phyloP scores from a whole-genome alignment of 257 asterid genomes.

The Salvia rosmarinus region DNA sequence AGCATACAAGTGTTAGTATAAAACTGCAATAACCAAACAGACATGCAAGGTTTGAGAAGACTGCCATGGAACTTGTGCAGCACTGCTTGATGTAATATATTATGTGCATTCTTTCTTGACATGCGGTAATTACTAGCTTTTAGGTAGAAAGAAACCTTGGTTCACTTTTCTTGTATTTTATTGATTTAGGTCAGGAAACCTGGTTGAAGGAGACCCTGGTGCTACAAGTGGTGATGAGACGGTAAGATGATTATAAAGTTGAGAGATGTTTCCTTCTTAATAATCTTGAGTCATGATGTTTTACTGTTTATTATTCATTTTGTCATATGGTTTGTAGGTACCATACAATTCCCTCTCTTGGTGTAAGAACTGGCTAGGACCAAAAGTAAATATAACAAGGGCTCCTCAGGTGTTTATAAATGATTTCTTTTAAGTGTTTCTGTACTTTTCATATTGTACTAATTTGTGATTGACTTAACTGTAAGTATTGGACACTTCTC shows the following conservation, averaged over 20 bases:
- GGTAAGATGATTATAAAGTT: conserved; percentile 53
- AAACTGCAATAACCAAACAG: conserved; percentile 12
- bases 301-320: conserved; percentile 10
- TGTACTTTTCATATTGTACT: background rate
- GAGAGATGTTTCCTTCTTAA: conserved; percentile 23
- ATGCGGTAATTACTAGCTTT: conserved; percentile 15
- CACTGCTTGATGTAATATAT: conserved; percentile 24
- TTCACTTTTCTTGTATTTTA: conserved; percentile 34
- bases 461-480: conserved; percentile 17
- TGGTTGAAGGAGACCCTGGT: conserved; percentile 90
- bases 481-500: conserved; percentile 22
- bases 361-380: conserved; percentile 99
- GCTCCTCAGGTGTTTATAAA: conserved; percentile 79
- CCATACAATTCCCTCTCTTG: conserved; percentile 96
- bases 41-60: conserved; percentile 23
- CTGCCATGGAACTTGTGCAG: conserved; percentile 21
- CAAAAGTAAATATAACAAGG: conserved; percentile 91
- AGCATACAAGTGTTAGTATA: conserved; percentile 14
- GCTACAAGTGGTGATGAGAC: conserved; percentile 96
- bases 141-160: background rate
- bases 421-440: conserved; percentile 2
- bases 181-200: conserved; percentile 82
- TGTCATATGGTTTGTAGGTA: conserved; percentile 58
- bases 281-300: background rate
- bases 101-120: conserved; percentile 22